A percentile compares a stretch with the other conserved stretches of the same genome.
Evolutionary conservation across 305 asterid genomes (phyloP).

Genomic region (Solanum hybrid): DNA sequence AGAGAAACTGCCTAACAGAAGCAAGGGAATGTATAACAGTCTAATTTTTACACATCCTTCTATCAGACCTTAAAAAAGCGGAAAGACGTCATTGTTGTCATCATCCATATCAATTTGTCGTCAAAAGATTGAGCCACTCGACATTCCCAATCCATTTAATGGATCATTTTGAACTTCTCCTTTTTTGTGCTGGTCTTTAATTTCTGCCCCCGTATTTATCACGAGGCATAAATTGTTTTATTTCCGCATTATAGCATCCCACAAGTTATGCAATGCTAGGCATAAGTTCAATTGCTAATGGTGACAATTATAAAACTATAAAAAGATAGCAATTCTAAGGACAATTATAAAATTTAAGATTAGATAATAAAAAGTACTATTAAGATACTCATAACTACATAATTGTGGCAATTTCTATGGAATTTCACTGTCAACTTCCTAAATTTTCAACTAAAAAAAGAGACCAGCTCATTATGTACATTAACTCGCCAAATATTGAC

Average conservation of each 20-base stretch:
- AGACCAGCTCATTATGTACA: not conserved
- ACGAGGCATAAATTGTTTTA: not conserved
- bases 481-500: not conserved
- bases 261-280: not conserved
- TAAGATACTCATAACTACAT: not conserved
- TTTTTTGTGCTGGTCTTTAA: not conserved
- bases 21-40: constrained; percentile 26
- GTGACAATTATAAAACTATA: not conserved
- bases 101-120: constrained; percentile 37
- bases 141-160: not conserved
- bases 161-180: not conserved
- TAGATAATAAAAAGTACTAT: not conserved
- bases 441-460: not conserved
- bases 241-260: not conserved
- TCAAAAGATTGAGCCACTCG: not conserved
- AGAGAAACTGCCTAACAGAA: constrained; percentile 2
- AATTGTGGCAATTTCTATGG: not conserved
- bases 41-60: not conserved
- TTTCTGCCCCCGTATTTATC: not conserved
- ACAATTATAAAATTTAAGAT: not conserved
- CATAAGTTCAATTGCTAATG: not conserved
- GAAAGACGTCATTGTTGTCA: constrained; percentile 34
- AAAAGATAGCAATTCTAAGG: not conserved
- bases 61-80: constrained; percentile 34
- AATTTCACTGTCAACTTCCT: not conserved